phyloP scores from a whole-genome alignment of 352 stramenopile genomes.

The Phytophthora multivora region DNA sequence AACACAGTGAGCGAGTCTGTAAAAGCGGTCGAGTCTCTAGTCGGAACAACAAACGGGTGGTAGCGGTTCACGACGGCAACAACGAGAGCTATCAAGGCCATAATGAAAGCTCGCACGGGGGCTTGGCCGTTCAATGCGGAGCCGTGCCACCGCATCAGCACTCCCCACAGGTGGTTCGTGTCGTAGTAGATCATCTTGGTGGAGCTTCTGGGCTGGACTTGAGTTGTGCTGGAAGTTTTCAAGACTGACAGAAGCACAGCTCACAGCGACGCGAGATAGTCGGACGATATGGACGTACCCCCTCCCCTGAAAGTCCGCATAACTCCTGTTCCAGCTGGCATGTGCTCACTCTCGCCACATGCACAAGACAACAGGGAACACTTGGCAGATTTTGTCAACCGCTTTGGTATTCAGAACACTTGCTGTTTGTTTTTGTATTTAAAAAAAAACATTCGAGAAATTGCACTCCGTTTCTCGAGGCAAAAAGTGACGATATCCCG shows the following conservation, averaged over 20 bases:
- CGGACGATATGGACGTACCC: slow-evolving; percentile 24
- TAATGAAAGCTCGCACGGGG: slow-evolving; percentile 60
- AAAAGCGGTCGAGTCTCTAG: slow-evolving; percentile 71
- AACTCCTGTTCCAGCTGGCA: neutral
- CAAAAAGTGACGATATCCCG: slow-evolving; percentile 24
- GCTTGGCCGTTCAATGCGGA: slow-evolving; percentile 77
- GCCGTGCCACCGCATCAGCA: slow-evolving; percentile 74
- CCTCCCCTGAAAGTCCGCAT: slow-evolving; percentile 23
- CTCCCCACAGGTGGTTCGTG: slow-evolving; percentile 54
- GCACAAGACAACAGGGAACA: too few species aligned
- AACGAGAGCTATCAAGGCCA: slow-evolving; percentile 65
- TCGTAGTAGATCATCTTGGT: slow-evolving; percentile 82
- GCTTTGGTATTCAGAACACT: too few species aligned
- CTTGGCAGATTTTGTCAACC: too few species aligned
- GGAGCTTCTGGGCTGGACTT: neutral
- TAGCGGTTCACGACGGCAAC: slow-evolving; percentile 58
- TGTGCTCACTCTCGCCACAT: neutral
- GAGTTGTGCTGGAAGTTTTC: slow-evolving; percentile 6
- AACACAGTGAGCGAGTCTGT: slow-evolving; percentile 85
- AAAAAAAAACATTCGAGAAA: too few species aligned
- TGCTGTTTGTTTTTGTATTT: too few species aligned
- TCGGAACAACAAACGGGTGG: slow-evolving; percentile 69
- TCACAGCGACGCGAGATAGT: slow-evolving; percentile 25
- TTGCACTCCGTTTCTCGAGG: too few species aligned
- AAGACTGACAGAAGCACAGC: slow-evolving; percentile 11